Evolutionary conservation across 441 rosid genomes (phyloP).

Genomic region (Metrosideros polymorpha): DNA sequence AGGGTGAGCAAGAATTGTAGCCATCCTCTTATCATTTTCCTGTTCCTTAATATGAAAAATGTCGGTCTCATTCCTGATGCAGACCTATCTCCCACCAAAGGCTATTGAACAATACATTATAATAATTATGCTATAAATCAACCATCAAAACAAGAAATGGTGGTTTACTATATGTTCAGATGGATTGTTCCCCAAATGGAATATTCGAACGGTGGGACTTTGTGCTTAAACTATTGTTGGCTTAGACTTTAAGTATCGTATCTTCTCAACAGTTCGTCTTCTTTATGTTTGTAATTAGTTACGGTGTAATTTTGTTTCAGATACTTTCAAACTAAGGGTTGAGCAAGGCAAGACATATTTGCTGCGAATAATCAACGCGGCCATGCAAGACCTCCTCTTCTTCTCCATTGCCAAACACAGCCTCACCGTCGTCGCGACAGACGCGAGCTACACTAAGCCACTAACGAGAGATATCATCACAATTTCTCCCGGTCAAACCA

Average conservation of each 20-base stretch:
- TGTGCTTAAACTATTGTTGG: background rate
- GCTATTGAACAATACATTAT: background rate
- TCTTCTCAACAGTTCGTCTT: conserved; percentile 1
- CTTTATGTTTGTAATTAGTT: background rate
- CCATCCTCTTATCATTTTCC: background rate
- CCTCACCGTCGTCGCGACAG: conserved; percentile 29
- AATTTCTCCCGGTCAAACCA: conserved; percentile 36
- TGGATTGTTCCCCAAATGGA: background rate
- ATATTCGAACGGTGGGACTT: background rate
- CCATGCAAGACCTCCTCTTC: conserved; percentile 17
- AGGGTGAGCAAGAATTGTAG: background rate
- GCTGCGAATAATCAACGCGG: conserved; percentile 29
- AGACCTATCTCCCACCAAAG: background rate
- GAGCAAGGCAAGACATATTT: conserved; percentile 27
- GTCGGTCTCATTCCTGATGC: background rate
- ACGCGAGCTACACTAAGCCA: conserved; percentile 26
- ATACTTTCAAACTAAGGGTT: conserved; percentile 20
- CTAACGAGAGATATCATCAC: conserved; percentile 6
- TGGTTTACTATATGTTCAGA: background rate
- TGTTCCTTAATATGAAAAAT: background rate
- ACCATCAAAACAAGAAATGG: background rate
- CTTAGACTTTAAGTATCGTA: background rate
- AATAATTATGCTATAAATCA: background rate
- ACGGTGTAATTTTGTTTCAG: background rate
- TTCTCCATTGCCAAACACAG: conserved; percentile 20